A percentile compares a stretch with the other conserved stretches of the same genome.
Evolutionary conservation across 306 rosid species (phyloP).

Genomic region (Inga oerstediana): DNA sequence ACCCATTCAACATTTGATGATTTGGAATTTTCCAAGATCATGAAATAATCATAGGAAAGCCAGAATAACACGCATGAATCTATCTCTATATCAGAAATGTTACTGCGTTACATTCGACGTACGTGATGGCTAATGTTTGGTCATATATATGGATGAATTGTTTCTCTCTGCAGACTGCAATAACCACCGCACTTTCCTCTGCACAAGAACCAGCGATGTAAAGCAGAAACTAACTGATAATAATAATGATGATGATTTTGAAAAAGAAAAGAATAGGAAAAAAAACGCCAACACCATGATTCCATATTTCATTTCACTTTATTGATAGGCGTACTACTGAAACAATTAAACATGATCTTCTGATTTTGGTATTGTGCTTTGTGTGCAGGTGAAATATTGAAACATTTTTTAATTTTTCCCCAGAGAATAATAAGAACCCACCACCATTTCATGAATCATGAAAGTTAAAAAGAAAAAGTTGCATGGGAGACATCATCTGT

Average conservation of each 20-base stretch:
- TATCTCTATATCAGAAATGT: background rate
- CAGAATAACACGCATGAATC: background rate
- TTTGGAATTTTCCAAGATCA: background rate
- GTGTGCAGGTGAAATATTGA: background rate
- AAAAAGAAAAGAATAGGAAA: no score
- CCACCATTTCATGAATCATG: constrained; percentile 31
- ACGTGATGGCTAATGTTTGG: no score
- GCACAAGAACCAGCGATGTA: no score
- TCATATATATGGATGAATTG: no score
- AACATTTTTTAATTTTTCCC: background rate
- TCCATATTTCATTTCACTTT: background rate
- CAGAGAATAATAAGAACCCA: background rate
- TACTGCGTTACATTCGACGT: background rate
- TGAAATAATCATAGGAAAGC: background rate
- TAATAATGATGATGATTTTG: no score
- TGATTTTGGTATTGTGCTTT: constrained; percentile 15
- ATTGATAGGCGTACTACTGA: background rate
- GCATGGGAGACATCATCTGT: background rate
- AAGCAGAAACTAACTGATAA: background rate
- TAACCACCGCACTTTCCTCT: no score
- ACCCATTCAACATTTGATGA: background rate
- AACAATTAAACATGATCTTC: background rate
- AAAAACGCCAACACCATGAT: background rate
- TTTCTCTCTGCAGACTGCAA: no score
- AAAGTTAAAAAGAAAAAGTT: constrained; percentile 29